Evolutionary conservation across 108 stramenopile genomes (phyloP).

Genomic region (Chaetoceros tenuissimus): DNA sequence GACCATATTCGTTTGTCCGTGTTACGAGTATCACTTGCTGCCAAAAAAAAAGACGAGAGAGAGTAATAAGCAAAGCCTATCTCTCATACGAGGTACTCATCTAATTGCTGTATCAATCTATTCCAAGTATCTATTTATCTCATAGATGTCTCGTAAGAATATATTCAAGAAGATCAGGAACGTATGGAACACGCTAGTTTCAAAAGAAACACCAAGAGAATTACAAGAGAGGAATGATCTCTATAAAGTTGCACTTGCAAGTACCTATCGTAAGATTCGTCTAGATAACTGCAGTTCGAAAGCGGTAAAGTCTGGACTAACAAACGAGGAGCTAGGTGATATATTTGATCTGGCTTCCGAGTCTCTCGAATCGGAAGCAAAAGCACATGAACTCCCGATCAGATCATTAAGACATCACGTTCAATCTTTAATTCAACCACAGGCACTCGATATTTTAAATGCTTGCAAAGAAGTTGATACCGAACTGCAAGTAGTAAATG

Average conservation of each 20-base stretch:
- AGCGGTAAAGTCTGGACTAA: not conserved
- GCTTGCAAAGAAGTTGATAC: conserved; percentile 42
- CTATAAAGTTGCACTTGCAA: conserved; percentile 40
- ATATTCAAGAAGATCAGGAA: not conserved
- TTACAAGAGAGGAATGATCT: conserved; percentile 63
- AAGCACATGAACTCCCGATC: conserved; percentile 42
- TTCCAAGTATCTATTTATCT: too few species aligned
- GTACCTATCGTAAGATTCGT: conserved; percentile 27
- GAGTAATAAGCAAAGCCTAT: too few species aligned
- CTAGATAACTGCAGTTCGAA: not conserved
- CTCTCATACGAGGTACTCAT: too few species aligned
- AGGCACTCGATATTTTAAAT: conserved; percentile 39
- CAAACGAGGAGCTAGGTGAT: conserved; percentile 17
- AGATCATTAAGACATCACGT: conserved; percentile 46
- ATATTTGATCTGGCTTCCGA: conserved; percentile 36
- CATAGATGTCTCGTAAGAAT: too few species aligned
- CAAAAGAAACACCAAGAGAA: conserved; percentile 21
- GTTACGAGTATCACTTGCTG: too few species aligned
- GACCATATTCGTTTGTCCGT: too few species aligned
- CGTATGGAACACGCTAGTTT: not conserved
- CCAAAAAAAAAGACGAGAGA: too few species aligned
- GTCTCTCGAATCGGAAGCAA: conserved; percentile 29
- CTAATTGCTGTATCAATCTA: too few species aligned
- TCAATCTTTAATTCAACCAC: conserved; percentile 42
- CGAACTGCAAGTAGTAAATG: conserved; percentile 12